These are phyloP conservation scores for Colletotrichum trifolii DNA, from an alignment of 2,329 filamentous ascomycete genomes.

Conservation along the genomic window DNA sequence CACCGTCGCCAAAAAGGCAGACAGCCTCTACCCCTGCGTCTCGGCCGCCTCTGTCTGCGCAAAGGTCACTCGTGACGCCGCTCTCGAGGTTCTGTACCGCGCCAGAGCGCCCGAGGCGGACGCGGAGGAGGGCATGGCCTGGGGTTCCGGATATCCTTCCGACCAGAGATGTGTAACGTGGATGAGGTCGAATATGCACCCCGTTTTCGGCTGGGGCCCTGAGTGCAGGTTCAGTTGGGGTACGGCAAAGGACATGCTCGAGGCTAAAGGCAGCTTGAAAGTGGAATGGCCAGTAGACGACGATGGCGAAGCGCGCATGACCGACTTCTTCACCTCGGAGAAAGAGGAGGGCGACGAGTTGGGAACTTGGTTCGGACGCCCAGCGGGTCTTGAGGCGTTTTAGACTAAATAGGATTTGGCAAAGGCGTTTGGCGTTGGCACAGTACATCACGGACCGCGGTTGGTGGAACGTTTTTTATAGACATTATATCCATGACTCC, in stretches of 20 bases:
- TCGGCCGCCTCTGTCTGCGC: conserved; percentile 94
- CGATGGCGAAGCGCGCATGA: conserved; percentile 76
- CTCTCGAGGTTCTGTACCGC: conserved; percentile 82
- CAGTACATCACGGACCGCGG: conserved; percentile 1
- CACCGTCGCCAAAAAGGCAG: conserved; percentile 89
- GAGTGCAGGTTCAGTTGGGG: conserved; percentile 97
- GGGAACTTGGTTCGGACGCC: conserved; percentile 83
- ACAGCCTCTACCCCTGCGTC: conserved; percentile 91
- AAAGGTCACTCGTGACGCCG: conserved; percentile 93
- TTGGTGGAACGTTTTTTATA: conserved; percentile 25
- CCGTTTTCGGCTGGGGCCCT: conserved; percentile 92
- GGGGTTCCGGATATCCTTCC: conserved; percentile 95
- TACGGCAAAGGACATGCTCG: conserved; percentile 92
- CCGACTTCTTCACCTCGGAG: conserved; percentile 74
- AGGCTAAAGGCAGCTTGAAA: conserved; percentile 74
- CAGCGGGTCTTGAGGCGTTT: conserved; percentile 77
- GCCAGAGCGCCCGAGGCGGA: conserved; percentile 46
- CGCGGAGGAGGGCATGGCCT: conserved; percentile 61
- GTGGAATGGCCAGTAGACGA: conserved; percentile 88
- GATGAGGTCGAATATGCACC: conserved; percentile 89
- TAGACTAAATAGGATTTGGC: conserved; percentile 47
- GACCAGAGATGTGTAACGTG: conserved; percentile 84
- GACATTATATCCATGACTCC: conserved; percentile 36
- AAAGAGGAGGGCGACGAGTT: conserved; percentile 72
- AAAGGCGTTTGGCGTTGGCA: conserved; percentile 5